Evolutionary conservation across 768 basidiomycete species (phyloP).

Genomic region (Crassisporium funariophilum): DNA sequence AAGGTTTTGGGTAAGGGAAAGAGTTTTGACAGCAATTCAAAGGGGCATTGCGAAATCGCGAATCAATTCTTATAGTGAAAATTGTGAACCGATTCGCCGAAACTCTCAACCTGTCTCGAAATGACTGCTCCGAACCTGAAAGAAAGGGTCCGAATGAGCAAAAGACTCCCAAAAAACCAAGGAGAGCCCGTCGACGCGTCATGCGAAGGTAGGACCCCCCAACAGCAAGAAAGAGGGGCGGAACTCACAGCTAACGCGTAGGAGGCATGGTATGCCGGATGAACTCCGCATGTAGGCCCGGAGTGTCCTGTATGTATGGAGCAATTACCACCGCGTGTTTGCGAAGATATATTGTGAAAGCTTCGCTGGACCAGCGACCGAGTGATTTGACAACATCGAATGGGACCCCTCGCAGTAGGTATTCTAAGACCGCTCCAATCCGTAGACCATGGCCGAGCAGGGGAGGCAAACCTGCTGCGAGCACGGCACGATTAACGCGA

Average conservation of each 20-base stretch:
- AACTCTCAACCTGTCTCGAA: too few species aligned
- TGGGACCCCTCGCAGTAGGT: conserved; percentile 26
- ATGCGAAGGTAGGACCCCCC: too few species aligned
- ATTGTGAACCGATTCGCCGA: too few species aligned
- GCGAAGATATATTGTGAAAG: conserved; percentile 30
- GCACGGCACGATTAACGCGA: conserved; percentile 1
- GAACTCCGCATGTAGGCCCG: background rate
- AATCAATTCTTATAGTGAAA: too few species aligned
- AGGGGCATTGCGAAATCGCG: too few species aligned
- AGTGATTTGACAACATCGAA: conserved; percentile 25
- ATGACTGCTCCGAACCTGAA: too few species aligned
- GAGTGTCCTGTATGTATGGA: conserved; percentile 8
- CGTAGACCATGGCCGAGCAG: conserved; percentile 31
- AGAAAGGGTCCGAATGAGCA: too few species aligned
- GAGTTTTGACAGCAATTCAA: too few species aligned
- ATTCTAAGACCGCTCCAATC: conserved; percentile 29
- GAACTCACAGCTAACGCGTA: background rate
- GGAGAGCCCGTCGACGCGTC: too few species aligned
- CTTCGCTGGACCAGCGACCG: conserved; percentile 34
- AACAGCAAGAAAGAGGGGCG: background rate
- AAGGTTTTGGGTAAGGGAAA: too few species aligned
- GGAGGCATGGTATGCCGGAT: background rate
- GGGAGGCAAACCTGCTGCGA: conserved; percentile 4
- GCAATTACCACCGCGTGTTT: conserved; percentile 20
- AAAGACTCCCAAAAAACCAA: too few species aligned